Evolutionary conservation across 2,329 filamentous ascomycete species (phyloP).

Genomic region (Iodosphaeria phyllophila): DNA sequence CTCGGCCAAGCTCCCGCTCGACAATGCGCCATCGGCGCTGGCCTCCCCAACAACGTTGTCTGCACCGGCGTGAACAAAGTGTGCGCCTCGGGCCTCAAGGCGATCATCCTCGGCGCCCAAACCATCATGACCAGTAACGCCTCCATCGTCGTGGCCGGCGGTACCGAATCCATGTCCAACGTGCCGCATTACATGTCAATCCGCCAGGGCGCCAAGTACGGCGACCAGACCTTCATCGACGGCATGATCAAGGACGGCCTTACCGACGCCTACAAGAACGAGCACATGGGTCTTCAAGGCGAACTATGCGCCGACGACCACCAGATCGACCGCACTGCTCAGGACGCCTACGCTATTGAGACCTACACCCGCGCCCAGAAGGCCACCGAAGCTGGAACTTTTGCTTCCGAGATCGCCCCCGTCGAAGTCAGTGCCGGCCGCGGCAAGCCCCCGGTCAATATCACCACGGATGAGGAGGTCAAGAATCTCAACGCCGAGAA

Average conservation of each 20-base stretch:
- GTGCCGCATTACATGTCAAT: constrained; percentile 85
- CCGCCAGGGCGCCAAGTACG: constrained; percentile 82
- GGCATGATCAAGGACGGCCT: constrained; percentile 88
- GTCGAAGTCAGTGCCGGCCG: constrained; percentile 75
- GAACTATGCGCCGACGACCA: constrained; percentile 86
- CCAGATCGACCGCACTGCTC: constrained; percentile 60
- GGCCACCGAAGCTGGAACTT: constrained; percentile 66
- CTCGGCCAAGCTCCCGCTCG: constrained; percentile 91
- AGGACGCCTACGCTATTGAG: constrained; percentile 91
- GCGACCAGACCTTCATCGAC: constrained; percentile 74
- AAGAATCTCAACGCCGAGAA: constrained; percentile 83
- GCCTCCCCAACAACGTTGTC: constrained; percentile 60
- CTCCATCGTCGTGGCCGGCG: constrained; percentile 80
- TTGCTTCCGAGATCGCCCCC: constrained; percentile 74
- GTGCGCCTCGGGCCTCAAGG: constrained; percentile 88
- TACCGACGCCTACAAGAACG: constrained; percentile 84
- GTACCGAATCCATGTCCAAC: constrained; percentile 98
- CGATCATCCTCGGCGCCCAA: constrained; percentile 83
- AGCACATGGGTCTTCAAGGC: constrained; percentile 87
- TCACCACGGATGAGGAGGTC: constrained; percentile 84
- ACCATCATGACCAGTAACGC: constrained; percentile 96
- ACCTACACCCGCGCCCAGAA: constrained; percentile 58
- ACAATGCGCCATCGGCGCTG: constrained; percentile 80
- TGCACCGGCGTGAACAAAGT: constrained; percentile 98
- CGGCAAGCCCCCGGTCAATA: constrained; percentile 66